phyloP scores from a whole-genome alignment of 2,329 filamentous ascomycete genomes.

The Botryotinia globosa region DNA sequence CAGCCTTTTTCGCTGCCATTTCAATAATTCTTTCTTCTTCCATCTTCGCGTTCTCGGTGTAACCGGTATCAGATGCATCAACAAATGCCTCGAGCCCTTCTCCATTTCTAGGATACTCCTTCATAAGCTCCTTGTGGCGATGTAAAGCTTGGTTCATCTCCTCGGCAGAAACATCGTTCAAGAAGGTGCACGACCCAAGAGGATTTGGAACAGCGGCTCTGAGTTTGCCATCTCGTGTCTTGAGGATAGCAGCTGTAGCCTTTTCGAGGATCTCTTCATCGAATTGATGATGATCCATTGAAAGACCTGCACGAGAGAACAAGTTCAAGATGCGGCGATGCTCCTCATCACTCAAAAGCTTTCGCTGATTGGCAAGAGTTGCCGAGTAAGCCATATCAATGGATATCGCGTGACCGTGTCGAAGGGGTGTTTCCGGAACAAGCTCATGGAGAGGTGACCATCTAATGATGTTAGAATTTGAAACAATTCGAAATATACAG shows the following conservation, averaged over 20 bases:
- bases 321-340: conserved; percentile 62
- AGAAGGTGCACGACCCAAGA: conserved; percentile 63
- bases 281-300: conserved; percentile 69
- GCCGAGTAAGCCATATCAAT: conserved; percentile 76
- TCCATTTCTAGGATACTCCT: conserved; percentile 60
- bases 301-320: conserved; percentile 67
- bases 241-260: conserved; percentile 66
- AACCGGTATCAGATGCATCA: conserved; percentile 66
- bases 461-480: conserved; percentile 2
- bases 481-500: no score
- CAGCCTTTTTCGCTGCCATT: conserved; percentile 29
- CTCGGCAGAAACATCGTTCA: conserved; percentile 62
- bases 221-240: conserved; percentile 66
- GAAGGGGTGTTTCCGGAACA: conserved; percentile 63
- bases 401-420: conserved; percentile 71
- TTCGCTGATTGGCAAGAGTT: conserved; percentile 62
- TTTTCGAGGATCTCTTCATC: conserved; percentile 63
- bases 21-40: conserved; percentile 33
- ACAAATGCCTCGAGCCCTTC: conserved; percentile 68
- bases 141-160: conserved; percentile 61
- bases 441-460: conserved; percentile 71
- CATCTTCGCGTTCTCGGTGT: conserved; percentile 38
- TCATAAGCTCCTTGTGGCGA: conserved; percentile 62
- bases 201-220: conserved; percentile 67
- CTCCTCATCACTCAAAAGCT: conserved; percentile 57